Evolutionary conservation across 2,329 filamentous ascomycete genomes (phyloP), one percentile per base, ranked within the genome.

Genomic region (Pseudocercospora cruenta): DNA sequence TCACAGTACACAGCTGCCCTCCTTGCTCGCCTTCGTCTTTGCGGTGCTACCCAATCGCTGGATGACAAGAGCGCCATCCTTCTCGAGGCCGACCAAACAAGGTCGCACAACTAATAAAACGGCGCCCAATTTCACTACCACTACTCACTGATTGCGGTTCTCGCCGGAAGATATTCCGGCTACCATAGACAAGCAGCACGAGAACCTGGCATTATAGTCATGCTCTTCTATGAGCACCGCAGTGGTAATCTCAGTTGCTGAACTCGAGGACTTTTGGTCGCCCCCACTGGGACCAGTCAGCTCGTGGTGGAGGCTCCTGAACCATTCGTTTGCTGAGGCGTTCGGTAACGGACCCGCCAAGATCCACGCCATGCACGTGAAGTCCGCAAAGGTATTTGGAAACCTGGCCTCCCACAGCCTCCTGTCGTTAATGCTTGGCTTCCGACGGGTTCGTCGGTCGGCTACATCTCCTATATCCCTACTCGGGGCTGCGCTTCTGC

Each of bases 51-150:
- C 36, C 36, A 39, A 39, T 16, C 36, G 36, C 36, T n/a, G 36
- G 36, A n/a, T 39, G 36, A n/a, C 36, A n/a, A 39, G 36, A 39
- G 36, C 36, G 36, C 36, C 36, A 39, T 39, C 33, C 33, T 36
- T 39, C 36, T 39, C 36, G 36, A 39, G 14, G 36, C 51, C 51
- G 21, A 54, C 51, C 24, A 24, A 54, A 54, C 51, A 26, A 31
- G 21, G 51, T 54, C 21, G 21, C 51, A 54, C 51, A 54, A 31
- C 24, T 31, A 55, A 51, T 51, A 5, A 55, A 55, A 55, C 51
- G 24, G 26, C 51, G 22, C 51, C 51, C 51, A 55, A 55, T 55
- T 55, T 33, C 51, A 55, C 39, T n/a, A 19, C 39, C 39, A 43
- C 39, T 43, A 43, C 51, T 31, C 51, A 24, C 21, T 22, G 51